Evolutionary conservation across 768 basidiomycete species (phyloP), one percentile per base, ranked within the genome.

Genomic region (Cubamyces lactineus): DNA sequence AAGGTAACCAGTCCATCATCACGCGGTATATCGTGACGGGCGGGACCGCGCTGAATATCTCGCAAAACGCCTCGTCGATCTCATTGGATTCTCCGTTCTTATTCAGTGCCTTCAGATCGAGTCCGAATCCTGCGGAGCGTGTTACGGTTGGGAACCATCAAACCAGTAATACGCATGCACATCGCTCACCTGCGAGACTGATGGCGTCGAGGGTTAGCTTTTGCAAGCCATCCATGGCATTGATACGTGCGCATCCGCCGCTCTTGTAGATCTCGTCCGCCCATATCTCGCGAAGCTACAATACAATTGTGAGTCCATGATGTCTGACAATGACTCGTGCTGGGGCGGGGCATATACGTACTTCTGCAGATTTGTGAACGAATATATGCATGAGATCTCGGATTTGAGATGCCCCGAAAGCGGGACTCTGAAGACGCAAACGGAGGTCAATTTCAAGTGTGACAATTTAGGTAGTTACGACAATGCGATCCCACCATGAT

Each of bases 31-130:
- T 21, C 8, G 51, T 23, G 13, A 42, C 11, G 2, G 34, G 56
- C 2, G 47, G 26, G 5, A 40, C 38, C 16, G 61, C 41, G 47
- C 17, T 41, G 61, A 76, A 72, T 6, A 75, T 53, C 9, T 53
- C 50, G 2, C 39, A 38, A 62, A 76, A 73, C 2, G 75, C 74
- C n/a, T 64, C 41, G 51, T 59, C 68, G 4, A 77, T 69, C 60
- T 75, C 76, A 50, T 71, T 74, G 16, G 59, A 54, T 42, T 62
- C 53, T 5, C 68, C 70, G 19, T 61, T 47, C 0, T 66, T 49
- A 40, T 69, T 70, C 23, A 77, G 65, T 5, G 74, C 66, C 21
- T 75, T 64, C 57, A 77, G 74, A 12, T 69, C 46, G 61, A 75
- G 75, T 56, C 71, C 67, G 57, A 77, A 77, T 3, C 75, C 76